Evolutionary conservation across 345 rosid species (phyloP).

Genomic region (Alliaria petiolata): DNA sequence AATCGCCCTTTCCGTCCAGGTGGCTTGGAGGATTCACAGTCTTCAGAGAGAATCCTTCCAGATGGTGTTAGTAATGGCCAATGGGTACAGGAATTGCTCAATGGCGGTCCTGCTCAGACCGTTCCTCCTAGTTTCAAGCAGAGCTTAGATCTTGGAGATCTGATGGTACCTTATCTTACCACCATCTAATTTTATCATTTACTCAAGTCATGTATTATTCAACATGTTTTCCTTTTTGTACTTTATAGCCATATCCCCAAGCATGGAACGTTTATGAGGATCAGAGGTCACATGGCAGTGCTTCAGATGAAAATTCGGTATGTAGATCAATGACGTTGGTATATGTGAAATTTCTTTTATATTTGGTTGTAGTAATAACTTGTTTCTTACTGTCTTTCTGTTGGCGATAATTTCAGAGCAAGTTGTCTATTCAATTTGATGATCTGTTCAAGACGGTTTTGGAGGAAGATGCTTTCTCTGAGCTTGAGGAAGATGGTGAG

Average conservation of each 20-base stretch:
- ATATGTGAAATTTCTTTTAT: background rate
- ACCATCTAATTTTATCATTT: background rate
- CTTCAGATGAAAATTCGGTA: slow-evolving; percentile 61
- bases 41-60: slow-evolving; percentile 60
- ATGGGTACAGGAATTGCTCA: slow-evolving; percentile 73
- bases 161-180: slow-evolving; percentile 48
- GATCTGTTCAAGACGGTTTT: slow-evolving; percentile 85
- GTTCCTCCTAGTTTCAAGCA: slow-evolving; percentile 81
- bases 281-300: slow-evolving; percentile 32
- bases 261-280: slow-evolving; percentile 74
- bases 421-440: slow-evolving; percentile 82
- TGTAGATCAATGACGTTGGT: slow-evolving; percentile 30
- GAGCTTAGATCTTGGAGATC: slow-evolving; percentile 78
- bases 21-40: slow-evolving; percentile 71
- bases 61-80: slow-evolving; percentile 72
- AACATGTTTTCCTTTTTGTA: slow-evolving; percentile 21
- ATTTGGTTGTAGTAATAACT: background rate
- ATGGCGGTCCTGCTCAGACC: slow-evolving; percentile 66
- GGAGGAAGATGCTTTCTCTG: slow-evolving; percentile 68
- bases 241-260: slow-evolving; percentile 57
- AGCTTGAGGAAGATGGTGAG: slow-evolving; percentile 59
- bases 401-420: slow-evolving; percentile 48
- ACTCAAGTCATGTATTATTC: background rate
- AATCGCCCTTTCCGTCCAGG: slow-evolving; percentile 97
- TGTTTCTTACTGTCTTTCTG: background rate